These are phyloP conservation scores for Lachnellula occidentalis DNA, from an alignment of 2,329 filamentous ascomycete genomes.

Conservation along the genomic window DNA sequence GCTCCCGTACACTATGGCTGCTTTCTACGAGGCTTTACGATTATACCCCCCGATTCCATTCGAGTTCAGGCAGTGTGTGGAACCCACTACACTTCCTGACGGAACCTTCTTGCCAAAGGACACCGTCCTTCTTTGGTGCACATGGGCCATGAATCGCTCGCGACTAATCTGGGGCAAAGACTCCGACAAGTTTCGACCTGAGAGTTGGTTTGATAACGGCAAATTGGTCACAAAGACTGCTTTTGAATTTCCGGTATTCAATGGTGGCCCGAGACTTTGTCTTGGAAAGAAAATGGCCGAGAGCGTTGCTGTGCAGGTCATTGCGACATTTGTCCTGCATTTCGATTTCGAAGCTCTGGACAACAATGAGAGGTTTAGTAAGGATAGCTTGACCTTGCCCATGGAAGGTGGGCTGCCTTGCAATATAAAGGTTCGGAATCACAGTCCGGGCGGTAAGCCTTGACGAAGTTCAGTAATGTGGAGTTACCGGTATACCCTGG, in stretches of 20 bases:
- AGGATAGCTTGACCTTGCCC: conserved; percentile 57
- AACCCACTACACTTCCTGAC: conserved; percentile 50
- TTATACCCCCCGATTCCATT: conserved; percentile 61
- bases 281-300: conserved; percentile 62
- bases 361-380: conserved; percentile 45
- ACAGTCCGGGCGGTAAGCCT: background rate
- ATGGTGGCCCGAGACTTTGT: conserved; percentile 56
- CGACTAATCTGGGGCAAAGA: conserved; percentile 50
- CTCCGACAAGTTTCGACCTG: conserved; percentile 49
- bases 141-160: conserved; percentile 60
- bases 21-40: conserved; percentile 57
- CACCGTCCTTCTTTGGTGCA: conserved; percentile 56
- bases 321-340: conserved; percentile 42
- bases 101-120: conserved; percentile 50
- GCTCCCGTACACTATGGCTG: conserved; percentile 53
- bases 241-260: conserved; percentile 59
- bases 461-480: background rate
- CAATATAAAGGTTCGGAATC: conserved; percentile 12
- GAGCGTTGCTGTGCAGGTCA: conserved; percentile 49
- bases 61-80: conserved; percentile 56
- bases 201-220: conserved; percentile 47
- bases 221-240: conserved; percentile 41
- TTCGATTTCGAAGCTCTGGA: conserved; percentile 47
- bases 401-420: conserved; percentile 56
- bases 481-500: background rate